Base-by-base conservation (phyloP, 2,329 filamentous ascomycete species). In the Penicillium frequentans region DNA sequence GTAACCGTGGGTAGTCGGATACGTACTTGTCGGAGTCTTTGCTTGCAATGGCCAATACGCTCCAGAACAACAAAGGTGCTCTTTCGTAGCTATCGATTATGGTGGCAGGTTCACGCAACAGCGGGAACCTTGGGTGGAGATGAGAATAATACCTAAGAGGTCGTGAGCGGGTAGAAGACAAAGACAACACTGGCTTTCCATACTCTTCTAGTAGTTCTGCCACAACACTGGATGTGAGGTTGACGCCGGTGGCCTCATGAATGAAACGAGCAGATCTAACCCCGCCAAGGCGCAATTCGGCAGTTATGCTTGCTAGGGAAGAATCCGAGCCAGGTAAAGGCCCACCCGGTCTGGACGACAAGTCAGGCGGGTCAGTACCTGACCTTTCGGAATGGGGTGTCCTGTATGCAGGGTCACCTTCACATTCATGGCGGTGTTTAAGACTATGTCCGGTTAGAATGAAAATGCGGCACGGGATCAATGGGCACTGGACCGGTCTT, bases 151-250 rank as follows among this genome's bases (percentile, higher is more conserved):
- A 47, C 13, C 44, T 47, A 47, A 27, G 24, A 5, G 3, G 27
- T 47, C 19, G 13, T 47, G 9, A 47, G 44, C 44, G 3, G 44
- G 24, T 29, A 26, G 13, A 29, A 23, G 8, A 16, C 3, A 21
- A n/a, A 23, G 27, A 27, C 1, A 52, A 14, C 26, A 33, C 19
- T 35, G 39, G 19, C 7, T 2, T 19, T 19, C 5, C 31, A 6
- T 53, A 53, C 51, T 47, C 29, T 42, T 53, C 51, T 29, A 53
- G 29, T 14, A 53, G 4, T 42, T 53, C 51, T 14, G 43, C 51
- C 13, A 53, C 51, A 19, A 37, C 31, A 27, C 42, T 53, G 14
- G 51, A 47, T 42, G 43, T 37, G 43, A 53, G n/a, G 13, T 47
- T 26, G 21, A 53, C 13, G 4, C 51, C 51, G 7, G 51, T 53